Base-by-base conservation (phyloP, 495 filamentous ascomycete species). In the Letharia columbiana region DNA sequence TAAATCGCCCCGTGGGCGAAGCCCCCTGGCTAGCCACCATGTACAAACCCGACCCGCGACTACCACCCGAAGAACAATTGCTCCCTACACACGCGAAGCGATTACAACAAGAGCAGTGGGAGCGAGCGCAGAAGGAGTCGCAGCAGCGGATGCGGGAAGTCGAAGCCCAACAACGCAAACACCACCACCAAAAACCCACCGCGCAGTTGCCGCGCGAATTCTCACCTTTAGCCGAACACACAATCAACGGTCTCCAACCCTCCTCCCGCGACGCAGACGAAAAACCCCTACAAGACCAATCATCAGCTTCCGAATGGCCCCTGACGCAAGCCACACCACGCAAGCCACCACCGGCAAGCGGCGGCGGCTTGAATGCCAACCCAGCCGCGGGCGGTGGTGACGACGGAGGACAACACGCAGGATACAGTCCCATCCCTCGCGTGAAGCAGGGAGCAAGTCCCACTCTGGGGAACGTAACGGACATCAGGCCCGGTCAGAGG, bases 21-120 rank as follows among this genome's bases (percentile, higher is more conserved):
- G 89, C 94, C 11, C 95, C 95, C 47, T 98, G 95, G 94, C 84
- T 97, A 75, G 86, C 92, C 23, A 87, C 87, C 0, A 94, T 95
- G 79, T 98, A 96, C 75, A 95, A 94, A 71, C 95, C 94, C 4
- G 94, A 98, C 74, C 94, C 94, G 47, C 87, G 91, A 49, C 82
- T 98, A 18, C 94, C 94, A 49, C 94, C 91, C 17, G 94, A 98
- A 65, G 89, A 98, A 75, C 94, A 98, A 73, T 84, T 98, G 62
- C 84, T 98, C 23, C 94, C 94, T 4, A 98, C 94, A 0, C 91
- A 96, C 66, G 94, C 94, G 50, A 94, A 88, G 71, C 84, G 89
- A 67, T 82, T 98, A 76, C 88, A 92, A 73, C 94, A 97, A 79
- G 91, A 97, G 74, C 91, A 94, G 73, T 96, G 91, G 92, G 91